Evolutionary conservation across 176 grass and related monocot species (phyloP).

Genomic region (Hordeum vulgare): MorexV3_pseudomolecules_assembly NC_058518.1:13454857-13455356

Average conservation of each 20-base stretch:
- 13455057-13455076: slow-evolving; percentile 73
- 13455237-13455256: slow-evolving; percentile 51
- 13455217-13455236: slow-evolving; percentile 57
- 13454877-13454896: slow-evolving; percentile 27
- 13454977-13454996: slow-evolving; percentile 49
- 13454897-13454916: slow-evolving; percentile 57
- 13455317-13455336: slow-evolving; percentile 86
- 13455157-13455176: slow-evolving; percentile 59
- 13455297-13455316: slow-evolving; percentile 89
- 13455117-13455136: slow-evolving; percentile 76
- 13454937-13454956: slow-evolving; percentile 29
- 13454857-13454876: slow-evolving; percentile 60
- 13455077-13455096: slow-evolving; percentile 44
- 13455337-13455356: slow-evolving; percentile 85
- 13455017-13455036: slow-evolving; percentile 84
- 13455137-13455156: slow-evolving; percentile 79
- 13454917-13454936: slow-evolving; percentile 38
- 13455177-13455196: slow-evolving; percentile 54
- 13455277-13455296: slow-evolving; percentile 45
- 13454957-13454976: slow-evolving; percentile 49
- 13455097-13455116: slow-evolving; percentile 76
- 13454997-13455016: slow-evolving; percentile 77
- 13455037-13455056: slow-evolving; percentile 76
- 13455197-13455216: slow-evolving; percentile 51
- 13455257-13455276: slow-evolving; percentile 55